phyloP scores from a whole-genome alignment of 768 basidiomycete species.

The Lyophyllum decastes region DNA sequence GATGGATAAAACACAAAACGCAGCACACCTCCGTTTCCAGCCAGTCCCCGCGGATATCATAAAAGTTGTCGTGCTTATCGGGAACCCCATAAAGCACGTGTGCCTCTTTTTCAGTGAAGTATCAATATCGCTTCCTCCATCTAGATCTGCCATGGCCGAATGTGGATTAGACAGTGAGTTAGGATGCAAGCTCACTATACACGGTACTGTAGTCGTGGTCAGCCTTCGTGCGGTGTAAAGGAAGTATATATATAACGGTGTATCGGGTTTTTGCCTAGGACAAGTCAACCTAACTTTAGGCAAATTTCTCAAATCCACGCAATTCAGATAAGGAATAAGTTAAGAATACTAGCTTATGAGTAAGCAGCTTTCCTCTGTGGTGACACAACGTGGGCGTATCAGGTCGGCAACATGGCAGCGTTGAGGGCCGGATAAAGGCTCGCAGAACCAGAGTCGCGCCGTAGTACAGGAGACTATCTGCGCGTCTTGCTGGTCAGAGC shows the following conservation, averaged over 20 bases:
- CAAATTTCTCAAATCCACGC: conserved; percentile 53
- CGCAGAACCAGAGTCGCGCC: conserved; percentile 78
- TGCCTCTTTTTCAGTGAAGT: conserved; percentile 65
- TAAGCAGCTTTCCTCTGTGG: conserved; percentile 60
- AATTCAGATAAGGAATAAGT: background rate
- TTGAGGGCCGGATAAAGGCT: conserved; percentile 88
- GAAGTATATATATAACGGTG: conserved; percentile 47
- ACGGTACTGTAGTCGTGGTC: conserved; percentile 52
- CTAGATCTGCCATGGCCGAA: conserved; percentile 85
- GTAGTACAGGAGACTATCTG: conserved; percentile 82
- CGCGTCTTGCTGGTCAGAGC: background rate
- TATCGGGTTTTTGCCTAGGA: conserved; percentile 90
- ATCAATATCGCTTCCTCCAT: conserved; percentile 81
- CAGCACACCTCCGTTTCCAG: conserved; percentile 74
- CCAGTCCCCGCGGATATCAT: conserved; percentile 88
- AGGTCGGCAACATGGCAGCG: conserved; percentile 77
- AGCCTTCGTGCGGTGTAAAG: background rate
- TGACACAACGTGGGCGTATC: conserved; percentile 77
- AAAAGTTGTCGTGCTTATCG: conserved; percentile 71
- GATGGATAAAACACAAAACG: background rate
- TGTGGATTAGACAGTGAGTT: conserved; percentile 92
- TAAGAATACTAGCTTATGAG: conserved; percentile 38
- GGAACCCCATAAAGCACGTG: conserved; percentile 90
- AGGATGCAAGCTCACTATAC: conserved; percentile 87
- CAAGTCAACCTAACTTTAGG: conserved; percentile 75